phyloP scores from a whole-genome alignment of 2,329 filamentous ascomycete species.

The Coleophoma eucalyptorum region DNA sequence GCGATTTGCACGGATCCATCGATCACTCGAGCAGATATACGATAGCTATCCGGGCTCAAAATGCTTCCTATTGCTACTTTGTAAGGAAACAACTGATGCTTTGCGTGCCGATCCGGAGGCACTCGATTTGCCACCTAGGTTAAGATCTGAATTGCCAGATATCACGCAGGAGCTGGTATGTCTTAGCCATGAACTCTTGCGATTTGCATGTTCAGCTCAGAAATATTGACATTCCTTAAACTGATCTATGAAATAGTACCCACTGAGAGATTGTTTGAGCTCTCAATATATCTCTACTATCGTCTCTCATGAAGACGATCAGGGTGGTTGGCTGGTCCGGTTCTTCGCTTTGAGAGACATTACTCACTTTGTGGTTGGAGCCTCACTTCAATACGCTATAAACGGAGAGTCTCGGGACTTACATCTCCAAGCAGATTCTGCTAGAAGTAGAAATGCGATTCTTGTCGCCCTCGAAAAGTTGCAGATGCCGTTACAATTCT shows the following conservation, averaged over 20 bases:
- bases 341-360: constrained; percentile 35
- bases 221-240: too few species aligned
- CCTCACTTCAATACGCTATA: constrained; percentile 33
- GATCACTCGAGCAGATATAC: constrained; percentile 32
- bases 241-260: constrained; percentile 26
- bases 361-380: constrained; percentile 33
- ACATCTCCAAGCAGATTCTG: constrained; percentile 29
- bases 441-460: constrained; percentile 32
- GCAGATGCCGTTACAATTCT: constrained; percentile 28
- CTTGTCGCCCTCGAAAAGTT: constrained; percentile 31
- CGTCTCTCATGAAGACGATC: constrained; percentile 23
- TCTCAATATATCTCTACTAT: constrained; percentile 30
- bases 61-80: constrained; percentile 33
- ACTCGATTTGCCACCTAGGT: constrained; percentile 27
- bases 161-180: constrained; percentile 32
- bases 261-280: constrained; percentile 30
- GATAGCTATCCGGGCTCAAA: constrained; percentile 35
- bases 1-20: constrained; percentile 33
- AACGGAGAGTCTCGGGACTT: constrained; percentile 31
- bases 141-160: constrained; percentile 32
- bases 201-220: too few species aligned
- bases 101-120: constrained; percentile 31
- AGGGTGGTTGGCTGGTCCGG: constrained; percentile 33
- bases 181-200: neutral
- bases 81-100: constrained; percentile 31